phyloP scores from a whole-genome alignment of 2,329 filamentous ascomycete genomes.

The Penicillium sp. region DNA sequence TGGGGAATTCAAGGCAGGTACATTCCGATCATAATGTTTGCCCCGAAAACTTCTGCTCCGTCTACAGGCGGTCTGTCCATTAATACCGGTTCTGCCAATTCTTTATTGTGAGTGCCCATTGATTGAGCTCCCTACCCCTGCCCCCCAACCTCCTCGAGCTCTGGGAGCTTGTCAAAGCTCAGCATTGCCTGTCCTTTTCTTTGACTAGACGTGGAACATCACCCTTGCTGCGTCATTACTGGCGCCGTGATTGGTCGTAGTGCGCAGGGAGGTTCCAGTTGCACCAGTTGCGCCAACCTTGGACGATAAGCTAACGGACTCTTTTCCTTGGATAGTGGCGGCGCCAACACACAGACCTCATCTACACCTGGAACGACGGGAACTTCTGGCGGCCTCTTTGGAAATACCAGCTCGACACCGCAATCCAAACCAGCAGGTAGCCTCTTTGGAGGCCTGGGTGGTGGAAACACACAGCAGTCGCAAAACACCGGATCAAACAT shows the following conservation, averaged over 20 bases:
- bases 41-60: constrained; percentile 33
- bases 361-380: constrained; percentile 26
- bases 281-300: not conserved
- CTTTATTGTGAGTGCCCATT: constrained; percentile 43
- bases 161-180: not conserved
- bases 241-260: not conserved
- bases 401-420: constrained; percentile 24
- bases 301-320: constrained; percentile 15
- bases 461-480: constrained; percentile 26
- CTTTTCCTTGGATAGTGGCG: constrained; percentile 22
- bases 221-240: not conserved
- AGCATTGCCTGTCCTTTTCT: not conserved
- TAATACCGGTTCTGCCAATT: constrained; percentile 50
- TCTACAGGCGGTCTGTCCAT: constrained; percentile 45
- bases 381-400: constrained; percentile 31
- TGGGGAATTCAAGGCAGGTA: constrained; percentile 1
- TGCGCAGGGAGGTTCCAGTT: not conserved
- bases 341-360: constrained; percentile 26
- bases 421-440: constrained; percentile 33
- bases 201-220: not conserved
- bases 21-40: constrained; percentile 31
- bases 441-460: constrained; percentile 29
- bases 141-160: not conserved
- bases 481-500: constrained; percentile 30
- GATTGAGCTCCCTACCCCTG: not conserved